Evolutionary conservation across 2,329 filamentous ascomycete genomes (phyloP).

Genomic region (Aureobasidium sp.): DNA sequence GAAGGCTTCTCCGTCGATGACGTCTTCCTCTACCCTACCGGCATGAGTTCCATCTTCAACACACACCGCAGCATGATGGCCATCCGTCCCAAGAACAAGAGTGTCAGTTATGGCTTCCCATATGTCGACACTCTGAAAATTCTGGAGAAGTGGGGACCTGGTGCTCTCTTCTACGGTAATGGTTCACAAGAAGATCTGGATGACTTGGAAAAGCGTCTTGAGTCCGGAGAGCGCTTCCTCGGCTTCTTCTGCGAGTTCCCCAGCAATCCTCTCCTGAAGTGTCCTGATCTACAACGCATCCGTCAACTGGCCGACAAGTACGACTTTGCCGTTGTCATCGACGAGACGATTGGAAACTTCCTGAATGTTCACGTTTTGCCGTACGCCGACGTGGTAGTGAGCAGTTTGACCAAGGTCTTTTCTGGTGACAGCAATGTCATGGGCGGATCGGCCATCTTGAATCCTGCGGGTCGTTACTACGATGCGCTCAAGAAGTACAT

Average conservation of each 20-base stretch:
- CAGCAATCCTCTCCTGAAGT: conserved; percentile 79
- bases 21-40: conserved; percentile 79
- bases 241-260: conserved; percentile 93
- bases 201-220: conserved; percentile 67
- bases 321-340: conserved; percentile 83
- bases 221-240: conserved; percentile 67
- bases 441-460: conserved; percentile 67
- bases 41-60: conserved; percentile 95
- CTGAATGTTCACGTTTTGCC: conserved; percentile 91
- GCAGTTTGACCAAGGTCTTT: conserved; percentile 93
- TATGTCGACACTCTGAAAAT: conserved; percentile 97
- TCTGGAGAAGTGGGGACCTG: conserved; percentile 86
- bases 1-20: conserved; percentile 72
- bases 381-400: conserved; percentile 84
- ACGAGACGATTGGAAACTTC: conserved; percentile 96
- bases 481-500: conserved; percentile 59
- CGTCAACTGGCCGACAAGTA: conserved; percentile 71
- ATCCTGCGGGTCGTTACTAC: conserved; percentile 66
- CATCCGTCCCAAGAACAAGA: conserved; percentile 59
- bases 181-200: conserved; percentile 73
- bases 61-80: conserved; percentile 68
- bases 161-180: conserved; percentile 80
- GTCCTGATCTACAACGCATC: conserved; percentile 79
- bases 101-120: conserved; percentile 91
- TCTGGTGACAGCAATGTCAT: conserved; percentile 97